phyloP scores from a whole-genome alignment of 495 filamentous ascomycete species.

The Aspergillus hancockii region DNA sequence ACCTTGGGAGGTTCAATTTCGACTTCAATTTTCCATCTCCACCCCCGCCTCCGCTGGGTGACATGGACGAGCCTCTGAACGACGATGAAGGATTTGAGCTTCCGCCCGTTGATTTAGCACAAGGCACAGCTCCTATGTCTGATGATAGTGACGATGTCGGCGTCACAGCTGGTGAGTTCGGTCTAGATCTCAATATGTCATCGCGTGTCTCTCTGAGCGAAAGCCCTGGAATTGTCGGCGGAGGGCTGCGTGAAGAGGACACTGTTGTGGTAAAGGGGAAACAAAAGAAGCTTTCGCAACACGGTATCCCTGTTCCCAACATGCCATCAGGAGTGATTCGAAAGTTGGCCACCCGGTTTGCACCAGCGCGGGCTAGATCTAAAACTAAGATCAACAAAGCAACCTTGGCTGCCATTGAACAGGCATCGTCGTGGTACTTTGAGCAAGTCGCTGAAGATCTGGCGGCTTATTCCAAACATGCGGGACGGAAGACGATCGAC shows the following conservation, averaged over 20 bases:
- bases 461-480: conserved; percentile 76
- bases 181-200: conserved; percentile 31
- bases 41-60: conserved; percentile 29
- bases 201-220: conserved; percentile 35
- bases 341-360: conserved; percentile 71
- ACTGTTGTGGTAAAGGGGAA: conserved; percentile 30
- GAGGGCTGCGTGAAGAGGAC: conserved; percentile 44
- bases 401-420: conserved; percentile 69
- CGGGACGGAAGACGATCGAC: conserved; percentile 79
- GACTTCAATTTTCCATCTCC: conserved; percentile 48
- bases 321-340: conserved; percentile 71
- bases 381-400: conserved; percentile 71
- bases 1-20: conserved; percentile 45
- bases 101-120: conserved; percentile 34
- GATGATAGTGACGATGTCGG: conserved; percentile 25
- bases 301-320: conserved; percentile 74
- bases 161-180: conserved; percentile 30
- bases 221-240: conserved; percentile 41
- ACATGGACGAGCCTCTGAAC: conserved; percentile 30
- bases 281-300: conserved; percentile 62
- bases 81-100: conserved; percentile 45
- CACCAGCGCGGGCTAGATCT: conserved; percentile 57
- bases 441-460: conserved; percentile 81
- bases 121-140: conserved; percentile 20
- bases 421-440: conserved; percentile 86